A percentile compares a stretch with the other conserved stretches of the same genome.
Evolutionary conservation across 768 basidiomycete genomes (phyloP).

Genomic region (Naganishia vaughanmartiniae): DNA sequence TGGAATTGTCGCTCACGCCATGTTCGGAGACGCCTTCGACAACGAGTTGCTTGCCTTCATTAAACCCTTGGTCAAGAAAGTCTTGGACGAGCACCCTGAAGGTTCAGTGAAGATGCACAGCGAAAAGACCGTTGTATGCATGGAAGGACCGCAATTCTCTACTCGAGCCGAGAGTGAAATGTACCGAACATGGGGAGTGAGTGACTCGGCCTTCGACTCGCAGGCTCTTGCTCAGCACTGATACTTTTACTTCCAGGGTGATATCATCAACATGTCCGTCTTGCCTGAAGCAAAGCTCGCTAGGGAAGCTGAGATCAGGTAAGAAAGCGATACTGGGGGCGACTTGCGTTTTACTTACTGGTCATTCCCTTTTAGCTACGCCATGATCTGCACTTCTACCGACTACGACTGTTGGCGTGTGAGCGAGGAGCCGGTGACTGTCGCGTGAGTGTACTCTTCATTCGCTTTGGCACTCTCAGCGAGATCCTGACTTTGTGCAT

Average conservation of each 20-base stretch:
- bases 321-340: conserved; percentile 36
- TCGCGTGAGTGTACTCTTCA: conserved; percentile 55
- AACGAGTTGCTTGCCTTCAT: conserved; percentile 44
- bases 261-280: conserved; percentile 76
- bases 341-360: not conserved
- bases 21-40: conserved; percentile 91
- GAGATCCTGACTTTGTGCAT: not conserved
- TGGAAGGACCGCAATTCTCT: conserved; percentile 87
- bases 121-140: conserved; percentile 83
- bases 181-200: conserved; percentile 32
- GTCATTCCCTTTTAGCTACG: conserved; percentile 64
- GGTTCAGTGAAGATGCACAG: conserved; percentile 71
- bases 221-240: not conserved
- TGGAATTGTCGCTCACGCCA: conserved; percentile 80
- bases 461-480: not conserved
- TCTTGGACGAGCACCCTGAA: conserved; percentile 57
- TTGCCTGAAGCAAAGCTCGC: conserved; percentile 97
- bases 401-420: conserved; percentile 96
- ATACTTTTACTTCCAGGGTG: conserved; percentile 33
- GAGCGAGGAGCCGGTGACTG: conserved; percentile 75
- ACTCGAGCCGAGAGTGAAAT: conserved; percentile 96
- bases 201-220: not conserved
- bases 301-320: conserved; percentile 91
- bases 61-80: conserved; percentile 59
- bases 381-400: conserved; percentile 72